These are phyloP conservation scores for Corrigiola litoralis DNA, from an alignment of 179 eudicot species.

Conservation along the genomic window DNA sequence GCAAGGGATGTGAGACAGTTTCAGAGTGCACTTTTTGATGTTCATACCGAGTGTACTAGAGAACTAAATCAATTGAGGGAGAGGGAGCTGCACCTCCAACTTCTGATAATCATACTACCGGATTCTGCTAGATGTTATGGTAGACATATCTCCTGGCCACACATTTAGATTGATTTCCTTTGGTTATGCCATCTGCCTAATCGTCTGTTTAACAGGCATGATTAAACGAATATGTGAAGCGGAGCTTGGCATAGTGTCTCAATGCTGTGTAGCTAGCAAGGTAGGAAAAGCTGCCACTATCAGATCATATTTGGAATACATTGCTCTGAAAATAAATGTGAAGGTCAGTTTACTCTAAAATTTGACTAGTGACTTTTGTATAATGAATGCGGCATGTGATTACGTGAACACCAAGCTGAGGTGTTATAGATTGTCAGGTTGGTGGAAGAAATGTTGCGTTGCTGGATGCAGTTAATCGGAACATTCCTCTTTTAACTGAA, in stretches of 20 bases:
- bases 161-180: too few species aligned
- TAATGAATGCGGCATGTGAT: too few species aligned
- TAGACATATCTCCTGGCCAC: too few species aligned
- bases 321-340: conserved; percentile 18
- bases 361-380: neutral
- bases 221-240: conserved; percentile 18
- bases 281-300: neutral
- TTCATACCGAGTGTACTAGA: conserved; percentile 1
- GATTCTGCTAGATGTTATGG: conserved; percentile 7
- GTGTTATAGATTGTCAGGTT: conserved; percentile 30
- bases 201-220: conserved; percentile 2
- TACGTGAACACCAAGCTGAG: too few species aligned
- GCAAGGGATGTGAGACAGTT: neutral
- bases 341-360: conserved; percentile 9
- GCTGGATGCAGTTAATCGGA: conserved; percentile 4
- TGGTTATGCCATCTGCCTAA: neutral
- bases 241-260: conserved; percentile 21
- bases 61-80: too few species aligned
- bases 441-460: conserved; percentile 50
- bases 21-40: conserved; percentile 3
- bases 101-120: conserved; percentile 15
- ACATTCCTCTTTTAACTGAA: conserved; percentile 34
- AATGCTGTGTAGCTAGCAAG: neutral
- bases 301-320: neutral
- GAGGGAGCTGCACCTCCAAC: conserved; percentile 10